A percentile compares a stretch with the other conserved stretches of the same genome.
phyloP scores from a whole-genome alignment of 2,329 filamentous ascomycete genomes.

The Aspergillus unguis region DNA sequence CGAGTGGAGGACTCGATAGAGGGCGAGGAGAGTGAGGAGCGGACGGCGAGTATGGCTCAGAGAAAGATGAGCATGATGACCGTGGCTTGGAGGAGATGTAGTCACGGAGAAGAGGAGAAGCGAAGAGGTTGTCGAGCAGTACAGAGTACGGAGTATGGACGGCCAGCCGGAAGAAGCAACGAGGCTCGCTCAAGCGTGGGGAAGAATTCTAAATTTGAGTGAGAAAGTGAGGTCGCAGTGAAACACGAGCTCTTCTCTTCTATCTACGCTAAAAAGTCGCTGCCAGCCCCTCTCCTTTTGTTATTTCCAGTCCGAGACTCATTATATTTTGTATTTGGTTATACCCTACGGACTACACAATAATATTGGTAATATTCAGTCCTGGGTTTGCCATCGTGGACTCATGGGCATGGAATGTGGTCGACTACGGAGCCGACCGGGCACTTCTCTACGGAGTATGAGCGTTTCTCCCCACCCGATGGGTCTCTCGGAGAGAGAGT shows the following conservation, averaged over 20 bases:
- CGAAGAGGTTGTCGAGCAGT: no score
- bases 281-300: no score
- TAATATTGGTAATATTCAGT: no score
- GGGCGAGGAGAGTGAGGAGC: conserved; percentile 2
- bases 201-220: background rate
- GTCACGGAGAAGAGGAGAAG: no score
- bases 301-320: no score
- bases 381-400: no score
- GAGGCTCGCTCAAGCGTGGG: conserved; percentile 1
- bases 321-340: no score
- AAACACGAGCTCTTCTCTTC: background rate
- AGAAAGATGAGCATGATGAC: background rate
- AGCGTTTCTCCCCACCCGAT: conserved; percentile 7
- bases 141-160: background rate
- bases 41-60: conserved; percentile 8
- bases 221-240: background rate
- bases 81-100: background rate
- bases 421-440: background rate
- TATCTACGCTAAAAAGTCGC: no score
- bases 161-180: conserved; percentile 5
- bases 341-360: no score
- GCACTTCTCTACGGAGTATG: background rate
- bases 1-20: background rate
- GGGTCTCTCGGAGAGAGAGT: background rate
- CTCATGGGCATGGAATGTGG: no score